Evolutionary conservation across 805 yeast species (phyloP), one percentile per base, ranked within the genome.

Genomic region (Yamadazyma nakazawae): DNA sequence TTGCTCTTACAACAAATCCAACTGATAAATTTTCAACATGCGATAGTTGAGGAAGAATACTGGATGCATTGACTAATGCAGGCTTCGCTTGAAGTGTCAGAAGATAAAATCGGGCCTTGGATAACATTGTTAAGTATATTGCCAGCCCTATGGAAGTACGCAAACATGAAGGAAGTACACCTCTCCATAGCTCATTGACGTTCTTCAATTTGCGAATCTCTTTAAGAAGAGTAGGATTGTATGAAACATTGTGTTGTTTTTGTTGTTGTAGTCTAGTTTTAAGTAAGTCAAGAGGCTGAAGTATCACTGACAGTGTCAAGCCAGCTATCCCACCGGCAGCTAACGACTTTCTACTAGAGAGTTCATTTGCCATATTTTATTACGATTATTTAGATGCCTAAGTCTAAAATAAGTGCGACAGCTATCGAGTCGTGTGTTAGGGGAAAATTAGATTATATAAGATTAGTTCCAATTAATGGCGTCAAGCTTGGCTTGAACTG

Each of bases 101-200:
- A 38, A 82, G 54, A 38, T 72, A 62, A 1, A 75, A 70, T 48
- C 98, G 72, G 46, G 82, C 68, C 5, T 75, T 54, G 49, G 89
- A 85, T 45, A 94, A 67, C 13, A 85, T 74, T 0, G 96, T 78
- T 44, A 94, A 74, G 58, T 94, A 94, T 30, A 94, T 66, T 0
- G 94, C 96, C 37, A 95, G 85, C 0, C 99, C 99, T 11, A 88
- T 72, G 0, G 97, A 88, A 0, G 97, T 92, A 49, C 99, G 74
- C 21, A 92, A 57, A 0, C 95, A 90, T 17, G 96, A 88, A 0
- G 99, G 97, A 34, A 90, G 57, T 0, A 96, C 92, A 0, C 99
- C 99, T 46, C 96, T 76, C 99, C 99, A 94, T 34, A 91, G 70
- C 43, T 83, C 81, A 40, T 61, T 62, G 21, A 74, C 46, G 17